phyloP scores from a whole-genome alignment of 1,284 basidiomycete species.

The Trametes sp. region DNA sequence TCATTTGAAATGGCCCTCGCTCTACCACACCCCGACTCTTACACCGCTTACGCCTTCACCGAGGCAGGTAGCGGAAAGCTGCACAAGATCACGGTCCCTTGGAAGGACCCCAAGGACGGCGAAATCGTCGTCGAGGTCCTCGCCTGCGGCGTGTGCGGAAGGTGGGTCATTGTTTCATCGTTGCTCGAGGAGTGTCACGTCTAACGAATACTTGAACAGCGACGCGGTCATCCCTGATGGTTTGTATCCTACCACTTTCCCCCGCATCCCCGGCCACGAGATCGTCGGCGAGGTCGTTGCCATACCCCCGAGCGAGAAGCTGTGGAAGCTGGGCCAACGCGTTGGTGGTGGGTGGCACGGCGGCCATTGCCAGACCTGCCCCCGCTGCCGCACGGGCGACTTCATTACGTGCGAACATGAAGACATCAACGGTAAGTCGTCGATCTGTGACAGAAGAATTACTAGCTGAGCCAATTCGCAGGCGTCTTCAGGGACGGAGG shows the following conservation, averaged over 20 bases:
- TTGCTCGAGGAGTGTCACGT: too few species aligned
- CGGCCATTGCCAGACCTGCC: conserved; percentile 38
- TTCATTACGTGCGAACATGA: conserved; percentile 32
- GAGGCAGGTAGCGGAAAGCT: conserved; percentile 27
- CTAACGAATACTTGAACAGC: conserved; percentile 14
- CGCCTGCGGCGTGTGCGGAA: conserved; percentile 39
- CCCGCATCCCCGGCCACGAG: conserved; percentile 39
- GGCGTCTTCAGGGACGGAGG: conserved; percentile 32
- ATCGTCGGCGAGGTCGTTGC: conserved; percentile 40
- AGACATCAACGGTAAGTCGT: conserved; percentile 30
- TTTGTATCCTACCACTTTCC: conserved; percentile 20
- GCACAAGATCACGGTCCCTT: conserved; percentile 30
- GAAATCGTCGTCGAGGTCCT: conserved; percentile 38
- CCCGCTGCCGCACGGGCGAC: conserved; percentile 34
- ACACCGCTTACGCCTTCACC: conserved; percentile 36
- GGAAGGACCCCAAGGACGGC: conserved; percentile 34
- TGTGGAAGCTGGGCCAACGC: conserved; percentile 39
- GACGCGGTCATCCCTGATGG: conserved; percentile 31
- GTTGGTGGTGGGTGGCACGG: conserved; percentile 41
- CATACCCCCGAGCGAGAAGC: conserved; percentile 27
- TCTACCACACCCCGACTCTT: conserved; percentile 28
- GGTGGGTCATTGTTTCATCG: conserved; percentile 17
- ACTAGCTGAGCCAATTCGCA: too few species aligned
- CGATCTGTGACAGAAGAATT: too few species aligned
- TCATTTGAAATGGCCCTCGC: conserved; percentile 6